A percentile compares a stretch with the other conserved stretches of the same genome.
These are phyloP conservation scores for Claviceps cyperi DNA, from an alignment of 2,329 filamentous ascomycete genomes.

Conservation along the genomic window DNA sequence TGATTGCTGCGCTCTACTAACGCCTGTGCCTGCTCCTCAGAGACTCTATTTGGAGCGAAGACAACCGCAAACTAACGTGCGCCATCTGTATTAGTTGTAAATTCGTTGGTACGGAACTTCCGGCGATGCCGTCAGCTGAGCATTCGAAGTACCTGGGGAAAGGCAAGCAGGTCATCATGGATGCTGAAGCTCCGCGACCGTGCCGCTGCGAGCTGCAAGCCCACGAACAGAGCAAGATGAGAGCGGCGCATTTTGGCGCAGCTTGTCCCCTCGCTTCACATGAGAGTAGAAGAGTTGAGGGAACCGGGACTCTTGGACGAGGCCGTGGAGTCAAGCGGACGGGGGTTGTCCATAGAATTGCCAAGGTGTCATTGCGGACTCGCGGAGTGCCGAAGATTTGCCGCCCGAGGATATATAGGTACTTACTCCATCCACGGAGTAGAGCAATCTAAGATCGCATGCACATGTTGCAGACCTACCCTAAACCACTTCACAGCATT, in stretches of 20 bases:
- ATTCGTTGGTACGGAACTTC: background rate
- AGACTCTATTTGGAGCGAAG: constrained; percentile 59
- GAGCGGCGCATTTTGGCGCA: constrained; percentile 35
- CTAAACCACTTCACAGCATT: too few species aligned
- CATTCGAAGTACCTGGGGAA: constrained; percentile 54
- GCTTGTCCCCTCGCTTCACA: constrained; percentile 11
- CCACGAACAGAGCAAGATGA: constrained; percentile 28
- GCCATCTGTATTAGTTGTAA: background rate
- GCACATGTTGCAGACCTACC: too few species aligned
- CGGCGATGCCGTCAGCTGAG: background rate
- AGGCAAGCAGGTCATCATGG: constrained; percentile 74
- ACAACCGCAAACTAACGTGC: constrained; percentile 57
- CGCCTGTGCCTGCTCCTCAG: constrained; percentile 52
- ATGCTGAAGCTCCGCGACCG: constrained; percentile 58
- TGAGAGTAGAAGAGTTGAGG: constrained; percentile 10
- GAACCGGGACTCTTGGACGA: background rate
- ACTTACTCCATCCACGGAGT: too few species aligned
- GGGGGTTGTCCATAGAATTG: background rate
- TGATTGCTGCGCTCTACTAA: constrained; percentile 33
- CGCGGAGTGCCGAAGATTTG: constrained; percentile 10
- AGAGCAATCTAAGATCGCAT: too few species aligned
- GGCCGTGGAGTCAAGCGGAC: background rate
- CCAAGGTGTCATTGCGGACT: constrained; percentile 6
- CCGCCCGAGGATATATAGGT: background rate
- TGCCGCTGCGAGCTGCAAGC: constrained; percentile 30